Evolutionary conservation across 305 asterid species (phyloP).

Genomic region (Fraxinus sp.): DNA sequence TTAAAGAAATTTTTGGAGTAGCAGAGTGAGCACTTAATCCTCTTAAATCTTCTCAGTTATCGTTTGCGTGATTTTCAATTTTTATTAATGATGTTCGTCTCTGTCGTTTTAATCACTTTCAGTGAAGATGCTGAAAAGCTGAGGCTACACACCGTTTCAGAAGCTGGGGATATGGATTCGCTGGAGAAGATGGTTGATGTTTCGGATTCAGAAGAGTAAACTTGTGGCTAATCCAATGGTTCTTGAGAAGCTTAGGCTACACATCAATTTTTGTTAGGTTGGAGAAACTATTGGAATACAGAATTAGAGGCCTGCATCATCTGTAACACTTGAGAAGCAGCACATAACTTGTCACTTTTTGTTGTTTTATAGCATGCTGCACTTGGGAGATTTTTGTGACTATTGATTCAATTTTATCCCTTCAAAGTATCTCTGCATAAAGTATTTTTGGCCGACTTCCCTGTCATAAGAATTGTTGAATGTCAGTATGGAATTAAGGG

Average conservation of each 20-base stretch:
- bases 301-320: slow-evolving; percentile 7
- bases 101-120: slow-evolving; percentile 20
- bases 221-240: slow-evolving; percentile 31
- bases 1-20: slow-evolving; percentile 85
- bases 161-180: slow-evolving; percentile 69
- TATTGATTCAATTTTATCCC: not conserved
- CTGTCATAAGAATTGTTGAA: not conserved
- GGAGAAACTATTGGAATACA: not conserved
- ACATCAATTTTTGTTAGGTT: slow-evolving; percentile 6
- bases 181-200: slow-evolving; percentile 78
- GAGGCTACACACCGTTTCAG: slow-evolving; percentile 71
- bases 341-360: not conserved
- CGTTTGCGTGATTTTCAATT: slow-evolving; percentile 8
- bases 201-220: slow-evolving; percentile 46
- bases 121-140: slow-evolving; percentile 96
- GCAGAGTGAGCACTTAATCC: slow-evolving; percentile 66
- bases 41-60: not conserved
- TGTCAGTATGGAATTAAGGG: not conserved
- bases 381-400: not conserved
- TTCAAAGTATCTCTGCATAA: not conserved
- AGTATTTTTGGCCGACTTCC: not conserved
- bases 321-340: slow-evolving; percentile 3
- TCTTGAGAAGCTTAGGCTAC: slow-evolving; percentile 30
- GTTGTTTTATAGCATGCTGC: not conserved
- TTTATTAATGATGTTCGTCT: not conserved